These are phyloP conservation scores for Dysphania ambrosioides DNA, from an alignment of 148 eudicot species.

Conservation along the genomic window DNA sequence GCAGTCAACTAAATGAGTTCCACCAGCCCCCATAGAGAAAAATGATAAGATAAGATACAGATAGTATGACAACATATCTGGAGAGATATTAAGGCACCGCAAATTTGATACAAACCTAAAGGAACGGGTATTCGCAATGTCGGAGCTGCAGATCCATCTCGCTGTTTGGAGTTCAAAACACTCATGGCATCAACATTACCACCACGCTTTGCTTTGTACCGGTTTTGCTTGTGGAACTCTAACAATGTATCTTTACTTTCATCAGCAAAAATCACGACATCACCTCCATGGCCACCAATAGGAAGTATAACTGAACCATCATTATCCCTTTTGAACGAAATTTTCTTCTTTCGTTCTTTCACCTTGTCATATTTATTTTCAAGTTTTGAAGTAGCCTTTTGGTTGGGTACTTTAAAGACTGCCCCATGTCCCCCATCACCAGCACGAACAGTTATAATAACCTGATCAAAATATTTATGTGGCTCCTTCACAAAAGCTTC, in stretches of 20 bases:
- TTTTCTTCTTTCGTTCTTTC: constrained; percentile 41
- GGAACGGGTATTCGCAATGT: constrained; percentile 88
- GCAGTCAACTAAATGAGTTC: background rate
- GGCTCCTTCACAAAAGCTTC: constrained; percentile 58
- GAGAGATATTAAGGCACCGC: background rate
- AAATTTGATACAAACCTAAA: constrained; percentile 53
- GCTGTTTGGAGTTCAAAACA: constrained; percentile 51
- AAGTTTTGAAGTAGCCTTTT: constrained; percentile 51
- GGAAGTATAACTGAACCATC: constrained; percentile 95
- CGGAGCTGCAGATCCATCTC: constrained; percentile 68
- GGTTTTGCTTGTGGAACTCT: constrained; percentile 77
- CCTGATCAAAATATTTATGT: constrained; percentile 95
- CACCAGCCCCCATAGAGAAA: too few relatives aligned
- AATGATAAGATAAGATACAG: too few relatives aligned
- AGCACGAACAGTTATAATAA: constrained; percentile 72
- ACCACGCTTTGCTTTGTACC: constrained; percentile 83
- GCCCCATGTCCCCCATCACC: constrained; percentile 99
- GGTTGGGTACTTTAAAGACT: constrained; percentile 54
- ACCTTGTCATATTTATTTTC: constrained; percentile 45
- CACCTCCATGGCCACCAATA: constrained; percentile 89
- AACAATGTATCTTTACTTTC: constrained; percentile 71
- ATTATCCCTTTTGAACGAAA: constrained; percentile 74
- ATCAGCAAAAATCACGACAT: constrained; percentile 86
- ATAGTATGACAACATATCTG: background rate
- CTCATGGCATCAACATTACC: constrained; percentile 94